Base-by-base conservation (phyloP, 495 filamentous ascomycete genomes). In the Filosporella fistucella region DNA sequence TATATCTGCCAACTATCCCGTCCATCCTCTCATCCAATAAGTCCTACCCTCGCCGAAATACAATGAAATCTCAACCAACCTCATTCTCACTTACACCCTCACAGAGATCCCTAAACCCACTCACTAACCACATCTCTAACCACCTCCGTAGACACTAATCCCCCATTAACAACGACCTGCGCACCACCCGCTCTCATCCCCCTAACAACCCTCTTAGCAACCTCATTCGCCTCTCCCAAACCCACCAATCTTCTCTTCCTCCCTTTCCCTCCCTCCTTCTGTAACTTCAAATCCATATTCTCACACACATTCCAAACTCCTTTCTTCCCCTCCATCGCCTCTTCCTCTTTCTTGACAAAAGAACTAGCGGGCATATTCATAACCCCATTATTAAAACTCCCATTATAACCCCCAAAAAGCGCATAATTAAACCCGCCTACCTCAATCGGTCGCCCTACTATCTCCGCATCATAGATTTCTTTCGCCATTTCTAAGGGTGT, bases 221-320 rank as follows among this genome's bases (percentile, higher is more conserved):
- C 82, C 54, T 87, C 81, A 50, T 87, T 88, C 9, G 84, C 84
- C 56, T 88, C 83, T 52, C 76, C 70, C 50, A 89, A 62, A 45
- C 70, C 83, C 22, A 89, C 84, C 8, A 89, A 67, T 30, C 68
- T 74, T 37, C 85, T 67, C 67, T 81, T 85, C 37, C 59, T 46
- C 36, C 54, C 43, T 22, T 65, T 43, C 4, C 32, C 36, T 34
- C 35, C 47, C 18, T 68, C 61, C 39, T 54, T 46, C 10, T 20
- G 50, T 24, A 43, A 28, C 23, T 58, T 51, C 26, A 47, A 34
- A 52, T 55, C 54, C 7, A 54, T 41, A 14, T 54, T 51, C 30
- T 47, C 42, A 49, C 54, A 56, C 10, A 61, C 47, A 7, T 60
- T 49, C 25, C 54, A 47, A 16, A 55, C 63, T 17, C 61, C 14